A percentile compares a stretch with the other conserved stretches of the same genome.
Conservation (phyloP, 164 flowering plant genomes). For the grape (Vitis vinifera) region ASM3070453v1 NC_081805.1:26172001-26172500, state of each 20-base stretch:
- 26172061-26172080: not conserved
- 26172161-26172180: conserved; percentile 58
- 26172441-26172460: too few relatives aligned
- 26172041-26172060: not conserved
- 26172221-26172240: conserved; percentile 42
- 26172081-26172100: not conserved
- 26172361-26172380: too few relatives aligned
- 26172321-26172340: too few relatives aligned
- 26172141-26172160: not conserved
- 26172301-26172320: not conserved
- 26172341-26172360: too few relatives aligned
- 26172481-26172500: too few relatives aligned
- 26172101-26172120: not conserved
- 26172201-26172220: conserved; percentile 54
- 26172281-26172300: not conserved
- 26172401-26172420: too few relatives aligned
- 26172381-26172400: too few relatives aligned
- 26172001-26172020: too few relatives aligned
- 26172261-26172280: conserved; percentile 4
- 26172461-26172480: too few relatives aligned
- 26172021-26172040: not conserved
- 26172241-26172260: conserved; percentile 44
- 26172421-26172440: too few relatives aligned
- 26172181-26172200: conserved; percentile 93
- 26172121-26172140: not conserved